Evolutionary conservation across 2,329 filamentous ascomycete species (phyloP).

Genomic region (Claviceps sorghi): DNA sequence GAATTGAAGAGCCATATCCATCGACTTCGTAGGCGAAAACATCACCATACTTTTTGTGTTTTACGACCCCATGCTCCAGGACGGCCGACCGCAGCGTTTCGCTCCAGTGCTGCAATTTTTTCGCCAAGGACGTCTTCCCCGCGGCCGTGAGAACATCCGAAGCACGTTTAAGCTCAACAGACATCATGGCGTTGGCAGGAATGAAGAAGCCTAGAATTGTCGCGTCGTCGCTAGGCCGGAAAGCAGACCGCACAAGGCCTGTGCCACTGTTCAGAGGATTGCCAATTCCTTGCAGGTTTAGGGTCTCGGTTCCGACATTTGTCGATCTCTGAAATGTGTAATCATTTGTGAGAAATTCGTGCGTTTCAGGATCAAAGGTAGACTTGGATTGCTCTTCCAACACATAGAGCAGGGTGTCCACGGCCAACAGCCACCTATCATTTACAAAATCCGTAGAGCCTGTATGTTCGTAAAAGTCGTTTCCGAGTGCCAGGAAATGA

Average conservation of each 20-base stretch:
- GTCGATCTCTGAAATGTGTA: conserved; percentile 83
- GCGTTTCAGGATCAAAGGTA: conserved; percentile 60
- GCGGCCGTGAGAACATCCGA: conserved; percentile 51
- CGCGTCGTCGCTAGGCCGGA: conserved; percentile 88
- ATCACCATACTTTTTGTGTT: conserved; percentile 57
- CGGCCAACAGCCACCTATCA: conserved; percentile 60
- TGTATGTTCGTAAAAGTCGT: conserved; percentile 74
- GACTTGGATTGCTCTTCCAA: conserved; percentile 64
- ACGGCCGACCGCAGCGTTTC: conserved; percentile 59
- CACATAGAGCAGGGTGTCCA: conserved; percentile 59
- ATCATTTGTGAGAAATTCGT: conserved; percentile 51
- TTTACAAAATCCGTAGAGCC: conserved; percentile 66
- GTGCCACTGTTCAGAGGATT: conserved; percentile 80
- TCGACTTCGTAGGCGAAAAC: conserved; percentile 85
- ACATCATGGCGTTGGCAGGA: conserved; percentile 91
- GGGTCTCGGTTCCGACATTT: conserved; percentile 73
- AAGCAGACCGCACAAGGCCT: conserved; percentile 77
- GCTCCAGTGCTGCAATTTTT: conserved; percentile 43
- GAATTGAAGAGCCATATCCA: conserved; percentile 64
- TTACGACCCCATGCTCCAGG: conserved; percentile 69
- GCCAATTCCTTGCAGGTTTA: conserved; percentile 68
- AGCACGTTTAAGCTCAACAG: conserved; percentile 67
- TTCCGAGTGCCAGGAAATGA: conserved; percentile 72
- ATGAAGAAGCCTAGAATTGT: conserved; percentile 92
- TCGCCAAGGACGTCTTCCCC: conserved; percentile 37